A percentile compares a stretch with the other conserved stretches of the same genome.
Conservation (phyloP, 768 basidiomycete genomes). For the Podaxis sp. region DNA sequence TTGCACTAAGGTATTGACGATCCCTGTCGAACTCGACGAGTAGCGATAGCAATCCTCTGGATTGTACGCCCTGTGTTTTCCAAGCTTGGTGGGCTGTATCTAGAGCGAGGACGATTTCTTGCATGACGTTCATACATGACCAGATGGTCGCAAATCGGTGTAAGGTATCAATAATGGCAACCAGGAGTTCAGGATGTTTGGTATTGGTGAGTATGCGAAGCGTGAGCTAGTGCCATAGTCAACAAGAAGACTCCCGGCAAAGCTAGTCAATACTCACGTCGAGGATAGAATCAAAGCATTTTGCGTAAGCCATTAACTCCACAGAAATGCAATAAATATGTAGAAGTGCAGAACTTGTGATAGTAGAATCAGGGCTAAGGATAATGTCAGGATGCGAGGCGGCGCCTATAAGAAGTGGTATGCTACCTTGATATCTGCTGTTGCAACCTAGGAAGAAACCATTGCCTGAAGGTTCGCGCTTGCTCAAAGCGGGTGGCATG, state of each 20-base stretch:
- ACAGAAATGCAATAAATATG: slow-evolving; percentile 57
- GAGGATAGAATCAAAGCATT: slow-evolving; percentile 67
- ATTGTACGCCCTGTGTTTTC: slow-evolving; percentile 65
- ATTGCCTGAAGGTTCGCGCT: slow-evolving; percentile 64
- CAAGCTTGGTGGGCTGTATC: slow-evolving; percentile 61
- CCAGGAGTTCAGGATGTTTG: slow-evolving; percentile 50
- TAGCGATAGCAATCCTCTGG: slow-evolving; percentile 60
- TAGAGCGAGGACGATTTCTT: slow-evolving; percentile 55
- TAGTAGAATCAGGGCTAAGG: slow-evolving; percentile 24
- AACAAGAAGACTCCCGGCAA: slow-evolving; percentile 6
- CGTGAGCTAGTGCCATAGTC: slow-evolving; percentile 41
- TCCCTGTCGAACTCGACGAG: slow-evolving; percentile 67
- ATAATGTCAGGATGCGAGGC: background rate
- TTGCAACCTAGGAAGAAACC: slow-evolving; percentile 72
- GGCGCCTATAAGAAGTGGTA: background rate
- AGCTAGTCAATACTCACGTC: slow-evolving; percentile 47
- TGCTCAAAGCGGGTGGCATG: slow-evolving; percentile 72
- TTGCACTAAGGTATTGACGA: slow-evolving; percentile 45
- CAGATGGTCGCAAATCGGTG: slow-evolving; percentile 71
- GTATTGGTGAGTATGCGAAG: slow-evolving; percentile 54
- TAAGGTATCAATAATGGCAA: slow-evolving; percentile 69
- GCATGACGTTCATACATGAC: slow-evolving; percentile 71
- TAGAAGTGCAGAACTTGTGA: slow-evolving; percentile 38
- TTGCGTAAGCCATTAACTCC: slow-evolving; percentile 58
- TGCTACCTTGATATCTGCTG: slow-evolving; percentile 52